Percentiles rank a stretch among this genome's conserved stretches.
phyloP scores from a whole-genome alignment of 2,329 filamentous ascomycete genomes.

The Penicillium brevicompactum region DNA sequence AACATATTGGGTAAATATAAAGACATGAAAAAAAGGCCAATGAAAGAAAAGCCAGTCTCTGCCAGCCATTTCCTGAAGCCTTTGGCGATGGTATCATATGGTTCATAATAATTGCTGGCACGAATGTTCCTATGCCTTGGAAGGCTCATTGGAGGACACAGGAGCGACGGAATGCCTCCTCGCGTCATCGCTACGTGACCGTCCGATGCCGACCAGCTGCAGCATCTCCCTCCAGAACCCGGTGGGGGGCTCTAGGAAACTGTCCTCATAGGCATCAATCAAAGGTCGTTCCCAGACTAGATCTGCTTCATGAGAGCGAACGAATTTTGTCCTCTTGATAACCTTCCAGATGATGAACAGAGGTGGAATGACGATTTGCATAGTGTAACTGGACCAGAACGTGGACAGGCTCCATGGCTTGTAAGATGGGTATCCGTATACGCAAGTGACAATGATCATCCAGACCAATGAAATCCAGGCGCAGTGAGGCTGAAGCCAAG shows the following conservation, averaged over 20 bases:
- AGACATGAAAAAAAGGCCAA: too few relatives aligned
- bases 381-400: constrained; percentile 58
- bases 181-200: constrained; percentile 19
- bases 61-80: too few relatives aligned
- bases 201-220: constrained; percentile 44
- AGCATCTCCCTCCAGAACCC: constrained; percentile 60
- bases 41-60: too few relatives aligned
- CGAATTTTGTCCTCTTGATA: constrained; percentile 59
- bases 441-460: constrained; percentile 31
- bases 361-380: constrained; percentile 57
- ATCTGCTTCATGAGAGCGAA: constrained; percentile 59
- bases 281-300: constrained; percentile 62
- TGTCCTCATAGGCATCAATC: constrained; percentile 61
- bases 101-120: background rate
- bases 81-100: background rate
- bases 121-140: background rate
- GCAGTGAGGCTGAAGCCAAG: constrained; percentile 62
- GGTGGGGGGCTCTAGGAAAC: constrained; percentile 52
- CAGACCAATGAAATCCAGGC: constrained; percentile 34
- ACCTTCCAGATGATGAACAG: constrained; percentile 66
- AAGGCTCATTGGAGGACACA: background rate
- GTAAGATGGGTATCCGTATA: constrained; percentile 60
- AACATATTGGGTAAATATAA: too few relatives aligned
- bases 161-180: background rate
- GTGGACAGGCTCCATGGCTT: constrained; percentile 48